These are phyloP conservation scores for Diaporthe sp. DNA, from an alignment of 2,329 filamentous ascomycete species.

Conservation along the genomic window DNA sequence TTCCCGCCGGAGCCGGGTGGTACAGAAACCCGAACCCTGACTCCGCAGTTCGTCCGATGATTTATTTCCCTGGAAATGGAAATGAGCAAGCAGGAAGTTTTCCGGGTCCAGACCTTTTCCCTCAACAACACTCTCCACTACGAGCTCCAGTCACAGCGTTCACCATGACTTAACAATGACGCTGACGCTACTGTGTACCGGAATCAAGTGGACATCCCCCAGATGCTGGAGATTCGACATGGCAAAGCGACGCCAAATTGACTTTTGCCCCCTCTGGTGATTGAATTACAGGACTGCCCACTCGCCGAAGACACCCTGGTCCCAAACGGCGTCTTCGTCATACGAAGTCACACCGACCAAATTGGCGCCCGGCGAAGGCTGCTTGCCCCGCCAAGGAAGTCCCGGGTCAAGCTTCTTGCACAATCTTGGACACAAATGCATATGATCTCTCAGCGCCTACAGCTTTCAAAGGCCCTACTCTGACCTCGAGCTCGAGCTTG, in stretches of 20 bases:
- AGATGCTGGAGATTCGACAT: not conserved
- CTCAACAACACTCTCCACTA: slow-evolving; percentile 11
- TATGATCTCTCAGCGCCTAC: not conserved
- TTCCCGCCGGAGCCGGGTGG: too few species aligned
- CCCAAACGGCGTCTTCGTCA: not conserved
- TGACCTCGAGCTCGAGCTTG: not conserved
- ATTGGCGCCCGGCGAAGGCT: not conserved
- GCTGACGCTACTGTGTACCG: not conserved
- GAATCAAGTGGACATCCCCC: not conserved
- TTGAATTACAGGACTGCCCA: not conserved
- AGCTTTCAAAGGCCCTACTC: not conserved
- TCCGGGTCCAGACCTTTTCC: not conserved
- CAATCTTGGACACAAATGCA: not conserved
- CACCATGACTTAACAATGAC: slow-evolving; percentile 22
- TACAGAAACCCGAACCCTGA: slow-evolving; percentile 12
- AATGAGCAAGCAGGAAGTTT: not conserved
- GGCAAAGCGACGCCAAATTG: not conserved
- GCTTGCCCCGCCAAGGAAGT: not conserved
- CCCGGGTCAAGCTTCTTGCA: not conserved
- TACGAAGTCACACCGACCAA: not conserved
- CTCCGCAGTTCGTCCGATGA: not conserved
- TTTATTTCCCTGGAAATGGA: not conserved
- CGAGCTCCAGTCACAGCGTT: not conserved
- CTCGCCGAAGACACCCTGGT: slow-evolving; percentile 9
- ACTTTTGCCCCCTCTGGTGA: not conserved